Base-by-base conservation (phyloP, 164 flowering plant genomes). In the Dillenia turbinata region DNA sequence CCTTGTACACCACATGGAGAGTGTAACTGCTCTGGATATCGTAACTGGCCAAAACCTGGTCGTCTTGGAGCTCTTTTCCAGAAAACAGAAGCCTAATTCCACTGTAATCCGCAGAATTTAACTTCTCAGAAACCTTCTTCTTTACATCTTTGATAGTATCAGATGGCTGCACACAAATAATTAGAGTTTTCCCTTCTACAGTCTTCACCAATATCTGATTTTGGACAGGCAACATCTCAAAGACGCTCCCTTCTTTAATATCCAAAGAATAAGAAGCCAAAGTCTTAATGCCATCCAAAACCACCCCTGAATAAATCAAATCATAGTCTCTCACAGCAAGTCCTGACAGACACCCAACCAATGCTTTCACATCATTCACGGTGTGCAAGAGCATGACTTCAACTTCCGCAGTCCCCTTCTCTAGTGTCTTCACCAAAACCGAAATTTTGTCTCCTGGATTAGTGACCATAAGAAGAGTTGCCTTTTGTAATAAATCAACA, bases 151-250 rank as follows among this genome's bases (percentile, higher is more conserved):
- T 12, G 10, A 74, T 48, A 0, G 68, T 70, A 14, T 69, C 64
- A 10, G 10, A 50, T 13, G 13, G 17, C 16, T 44, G n/a, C n/a
- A 76, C 60, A 26, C 64, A 58, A 47, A 71, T 53, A 26, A 55
- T 54, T 12, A 63, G 10, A 3, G 64, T 66, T 48, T 53, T 64
- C 3, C 66, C 76, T 33, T 10, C 3, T 45, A 33, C 15, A 10
- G 48, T 45, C 54, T 52, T 67, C 13, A 70, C 62, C 33, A 71
- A 68, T 51, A 77, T 67, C 62, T 63, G 69, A 67, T 71, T 11
- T 0, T 1, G 0, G 11, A 22, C 19, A 26, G 57, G 46, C 12
- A 46, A 22, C 45, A 75, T 14, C 19, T 62, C 59, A 8, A 75
- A 57, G n/a, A 57, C 33, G 9, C 60, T 69, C 9, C 24, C 64